Percentiles rank a stretch among this genome's conserved stretches.
Conservation (phyloP, 768 basidiomycete genomes). For the Mycena metata region DNA sequence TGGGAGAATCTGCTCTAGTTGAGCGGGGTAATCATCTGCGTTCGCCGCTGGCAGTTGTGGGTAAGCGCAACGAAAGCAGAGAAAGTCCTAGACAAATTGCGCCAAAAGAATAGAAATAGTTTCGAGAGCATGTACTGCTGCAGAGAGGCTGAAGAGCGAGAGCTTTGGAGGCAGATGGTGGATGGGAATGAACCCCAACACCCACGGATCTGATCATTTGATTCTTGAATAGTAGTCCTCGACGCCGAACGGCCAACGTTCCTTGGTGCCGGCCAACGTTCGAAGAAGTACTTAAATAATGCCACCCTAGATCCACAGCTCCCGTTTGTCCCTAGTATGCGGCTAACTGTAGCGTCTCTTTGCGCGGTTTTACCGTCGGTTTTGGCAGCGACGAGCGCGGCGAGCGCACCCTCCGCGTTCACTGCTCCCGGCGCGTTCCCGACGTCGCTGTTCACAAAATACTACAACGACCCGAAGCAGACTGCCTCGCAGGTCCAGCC, state of each 20-base stretch:
- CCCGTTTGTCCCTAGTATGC: conserved; percentile 10
- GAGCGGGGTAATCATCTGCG: too few species aligned
- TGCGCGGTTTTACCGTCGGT: conserved; percentile 11
- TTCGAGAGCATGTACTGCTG: too few species aligned
- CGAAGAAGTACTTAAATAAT: background rate
- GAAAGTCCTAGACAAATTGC: too few species aligned
- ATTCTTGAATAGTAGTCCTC: too few species aligned
- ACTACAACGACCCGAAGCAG: conserved; percentile 81
- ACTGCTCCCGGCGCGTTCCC: conserved; percentile 76
- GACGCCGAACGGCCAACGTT: conserved; percentile 13
- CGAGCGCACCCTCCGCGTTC: conserved; percentile 56
- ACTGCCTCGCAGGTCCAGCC: conserved; percentile 83
- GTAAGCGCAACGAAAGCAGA: too few species aligned
- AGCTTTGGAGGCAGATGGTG: too few species aligned
- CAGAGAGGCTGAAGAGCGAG: too few species aligned
- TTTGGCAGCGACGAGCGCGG: conserved; percentile 7
- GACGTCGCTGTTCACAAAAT: conserved; percentile 71
- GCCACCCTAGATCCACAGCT: background rate
- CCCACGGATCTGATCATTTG: too few species aligned
- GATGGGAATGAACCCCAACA: too few species aligned
- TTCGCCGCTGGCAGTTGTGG: too few species aligned
- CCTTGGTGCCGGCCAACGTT: conserved; percentile 14
- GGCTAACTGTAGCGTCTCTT: conserved; percentile 4
- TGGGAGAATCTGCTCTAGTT: too few species aligned
- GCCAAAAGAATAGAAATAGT: too few species aligned